phyloP scores from a whole-genome alignment of 2,329 filamentous ascomycete species.

The Xylaria sp. region DNA sequence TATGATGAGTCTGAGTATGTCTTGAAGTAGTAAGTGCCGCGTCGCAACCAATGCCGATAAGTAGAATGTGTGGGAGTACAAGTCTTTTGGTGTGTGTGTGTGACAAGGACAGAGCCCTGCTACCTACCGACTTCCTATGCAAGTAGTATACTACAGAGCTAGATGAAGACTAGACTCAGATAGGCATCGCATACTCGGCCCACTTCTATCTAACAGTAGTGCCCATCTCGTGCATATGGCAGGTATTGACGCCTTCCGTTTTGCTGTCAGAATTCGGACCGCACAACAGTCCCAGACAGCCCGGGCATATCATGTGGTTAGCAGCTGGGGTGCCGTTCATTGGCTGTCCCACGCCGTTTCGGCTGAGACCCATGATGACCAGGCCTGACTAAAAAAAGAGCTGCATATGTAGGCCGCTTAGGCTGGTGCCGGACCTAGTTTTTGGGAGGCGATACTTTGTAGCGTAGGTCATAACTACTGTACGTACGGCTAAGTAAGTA shows the following conservation, averaged over 20 bases:
- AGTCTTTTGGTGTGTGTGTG: slow-evolving; percentile 1
- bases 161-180: slow-evolving; percentile 7
- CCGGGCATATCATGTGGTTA: slow-evolving; percentile 33
- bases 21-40: slow-evolving; percentile 35
- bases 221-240: slow-evolving; percentile 21
- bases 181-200: slow-evolving; percentile 8
- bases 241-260: slow-evolving; percentile 19
- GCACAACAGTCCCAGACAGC: slow-evolving; percentile 19
- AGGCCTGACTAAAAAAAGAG: slow-evolving; percentile 36
- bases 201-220: slow-evolving; percentile 14
- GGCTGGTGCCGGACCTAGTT: slow-evolving; percentile 25
- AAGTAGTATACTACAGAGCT: slow-evolving; percentile 18
- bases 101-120: slow-evolving; percentile 13
- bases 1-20: slow-evolving; percentile 13
- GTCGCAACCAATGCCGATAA: slow-evolving; percentile 29
- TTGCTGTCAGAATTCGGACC: slow-evolving; percentile 34
- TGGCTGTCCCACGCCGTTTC: slow-evolving; percentile 22
- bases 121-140: not conserved
- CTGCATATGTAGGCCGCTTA: slow-evolving; percentile 31
- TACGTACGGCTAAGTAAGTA: slow-evolving; percentile 5
- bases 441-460: slow-evolving; percentile 21
- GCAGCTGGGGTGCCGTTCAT: slow-evolving; percentile 15
- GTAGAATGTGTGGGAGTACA: not conserved
- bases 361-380: slow-evolving; percentile 28
- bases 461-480: slow-evolving; percentile 23